Percentiles rank a stretch among this genome's conserved stretches.
Evolutionary conservation across 345 rosid species (phyloP).

Genomic region (Lepidium didymum): DNA sequence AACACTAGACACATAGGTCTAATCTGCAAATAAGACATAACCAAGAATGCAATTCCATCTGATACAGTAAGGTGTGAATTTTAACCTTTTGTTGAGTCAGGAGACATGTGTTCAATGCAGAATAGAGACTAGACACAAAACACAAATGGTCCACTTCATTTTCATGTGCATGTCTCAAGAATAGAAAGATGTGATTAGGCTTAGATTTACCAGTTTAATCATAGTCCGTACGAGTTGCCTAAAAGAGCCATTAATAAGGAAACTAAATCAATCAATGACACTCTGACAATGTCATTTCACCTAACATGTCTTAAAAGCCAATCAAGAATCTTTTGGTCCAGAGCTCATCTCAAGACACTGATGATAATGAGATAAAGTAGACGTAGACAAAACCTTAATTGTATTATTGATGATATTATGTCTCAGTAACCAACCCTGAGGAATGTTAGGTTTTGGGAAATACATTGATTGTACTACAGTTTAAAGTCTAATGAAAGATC

Average conservation of each 20-base stretch:
- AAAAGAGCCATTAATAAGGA: conserved; percentile 20
- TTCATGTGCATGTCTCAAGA: conserved; percentile 1
- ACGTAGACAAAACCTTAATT: conserved; percentile 22
- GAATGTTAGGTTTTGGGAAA: neutral
- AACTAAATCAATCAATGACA: conserved; percentile 20
- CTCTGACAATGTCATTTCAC: conserved; percentile 18
- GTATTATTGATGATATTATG: conserved; percentile 14
- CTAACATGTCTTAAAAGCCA: conserved; percentile 22
- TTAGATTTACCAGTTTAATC: conserved; percentile 9
- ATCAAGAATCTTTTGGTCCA: conserved; percentile 13
- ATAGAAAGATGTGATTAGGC: conserved; percentile 19
- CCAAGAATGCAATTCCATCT: conserved; percentile 18
- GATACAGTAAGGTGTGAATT: neutral
- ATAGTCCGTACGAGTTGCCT: conserved; percentile 24
- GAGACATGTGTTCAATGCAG: conserved; percentile 16
- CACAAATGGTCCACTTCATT: conserved; percentile 3
- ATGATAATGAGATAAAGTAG: conserved; percentile 23
- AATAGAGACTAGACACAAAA: conserved; percentile 6
- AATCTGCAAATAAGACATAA: conserved; percentile 15
- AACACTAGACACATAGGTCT: conserved; percentile 7
- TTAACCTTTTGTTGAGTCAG: conserved; percentile 8
- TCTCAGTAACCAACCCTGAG: conserved; percentile 10
- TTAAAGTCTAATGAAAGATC: neutral
- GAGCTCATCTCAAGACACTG: conserved; percentile 24
- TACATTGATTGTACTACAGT: neutral